Evolutionary conservation across 345 rosid genomes (phyloP).

Genomic region (Zanthoxylum bungeanum): DNA sequence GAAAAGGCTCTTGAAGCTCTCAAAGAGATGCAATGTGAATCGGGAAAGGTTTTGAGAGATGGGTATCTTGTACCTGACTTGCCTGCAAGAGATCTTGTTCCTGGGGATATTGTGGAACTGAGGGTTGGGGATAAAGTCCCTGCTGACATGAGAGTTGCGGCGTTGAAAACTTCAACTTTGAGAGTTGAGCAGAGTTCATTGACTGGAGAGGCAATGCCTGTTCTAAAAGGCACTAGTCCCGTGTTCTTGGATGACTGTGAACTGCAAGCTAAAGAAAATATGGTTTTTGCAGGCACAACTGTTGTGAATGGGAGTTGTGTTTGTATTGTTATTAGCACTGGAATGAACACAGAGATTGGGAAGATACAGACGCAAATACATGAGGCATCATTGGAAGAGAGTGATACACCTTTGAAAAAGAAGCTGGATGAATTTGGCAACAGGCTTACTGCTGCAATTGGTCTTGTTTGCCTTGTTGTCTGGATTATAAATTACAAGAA

Average conservation of each 20-base stretch:
- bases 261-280: constrained; percentile 81
- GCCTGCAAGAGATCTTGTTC: constrained; percentile 90
- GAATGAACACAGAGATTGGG: constrained; percentile 92
- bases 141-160: constrained; percentile 79
- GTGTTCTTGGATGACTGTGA: constrained; percentile 63
- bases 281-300: constrained; percentile 84
- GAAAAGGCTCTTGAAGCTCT: constrained; percentile 94
- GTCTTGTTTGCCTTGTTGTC: constrained; percentile 70
- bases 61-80: constrained; percentile 55
- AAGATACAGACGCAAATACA: constrained; percentile 89
- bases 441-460: constrained; percentile 72
- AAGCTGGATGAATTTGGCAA: constrained; percentile 85
- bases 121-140: constrained; percentile 88
- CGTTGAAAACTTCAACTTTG: constrained; percentile 69
- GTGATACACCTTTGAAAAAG: constrained; percentile 83
- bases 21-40: constrained; percentile 89
- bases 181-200: constrained; percentile 89
- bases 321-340: constrained; percentile 63
- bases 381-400: constrained; percentile 78
- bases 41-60: constrained; percentile 70
- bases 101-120: constrained; percentile 82
- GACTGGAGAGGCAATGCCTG: constrained; percentile 96
- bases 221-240: constrained; percentile 56
- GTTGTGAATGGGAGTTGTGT: constrained; percentile 80
- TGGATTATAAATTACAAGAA: constrained; percentile 87